Evolutionary conservation across 768 basidiomycete genomes (phyloP).

Genomic region (Paxillus ammoniavirescens): DNA sequence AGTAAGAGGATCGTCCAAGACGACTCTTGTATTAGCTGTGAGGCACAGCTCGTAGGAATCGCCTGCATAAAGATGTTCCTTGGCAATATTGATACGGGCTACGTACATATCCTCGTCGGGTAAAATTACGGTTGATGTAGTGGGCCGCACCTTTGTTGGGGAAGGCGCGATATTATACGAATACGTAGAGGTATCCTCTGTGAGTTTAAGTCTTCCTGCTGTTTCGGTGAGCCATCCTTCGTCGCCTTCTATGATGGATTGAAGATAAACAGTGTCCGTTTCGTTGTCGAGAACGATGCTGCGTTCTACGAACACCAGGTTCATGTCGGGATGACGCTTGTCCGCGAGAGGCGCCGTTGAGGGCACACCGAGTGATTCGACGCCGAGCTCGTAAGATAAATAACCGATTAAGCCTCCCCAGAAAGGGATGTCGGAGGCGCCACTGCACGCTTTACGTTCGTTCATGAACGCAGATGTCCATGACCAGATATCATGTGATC

Average conservation of each 20-base stretch:
- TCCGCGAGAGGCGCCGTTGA: constrained; percentile 28
- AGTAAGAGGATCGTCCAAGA: constrained; percentile 37
- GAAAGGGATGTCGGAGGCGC: constrained; percentile 60
- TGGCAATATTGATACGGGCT: constrained; percentile 62
- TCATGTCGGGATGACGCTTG: constrained; percentile 64
- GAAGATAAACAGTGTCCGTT: constrained; percentile 53
- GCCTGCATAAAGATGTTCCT: constrained; percentile 74
- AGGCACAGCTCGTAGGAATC: constrained; percentile 94
- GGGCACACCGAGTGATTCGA: constrained; percentile 50
- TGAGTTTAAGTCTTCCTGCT: constrained; percentile 15
- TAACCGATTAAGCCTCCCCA: constrained; percentile 83
- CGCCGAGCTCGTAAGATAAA: constrained; percentile 81
- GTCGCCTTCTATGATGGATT: constrained; percentile 62
- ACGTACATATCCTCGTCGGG: constrained; percentile 65
- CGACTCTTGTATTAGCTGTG: constrained; percentile 68
- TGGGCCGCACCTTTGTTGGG: constrained; percentile 22
- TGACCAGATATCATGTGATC: constrained; percentile 59
- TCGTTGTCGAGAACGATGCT: constrained; percentile 66
- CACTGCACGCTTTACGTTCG: constrained; percentile 43
- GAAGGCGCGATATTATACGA: constrained; percentile 16
- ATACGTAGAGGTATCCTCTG: constrained; percentile 8
- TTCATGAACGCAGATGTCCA: constrained; percentile 76
- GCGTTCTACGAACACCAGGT: constrained; percentile 75
- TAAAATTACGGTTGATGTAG: constrained; percentile 38
- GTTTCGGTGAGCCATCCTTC: constrained; percentile 57